Conservation (phyloP, 441 rosid species). For the Biscutella auriculata region DNA sequence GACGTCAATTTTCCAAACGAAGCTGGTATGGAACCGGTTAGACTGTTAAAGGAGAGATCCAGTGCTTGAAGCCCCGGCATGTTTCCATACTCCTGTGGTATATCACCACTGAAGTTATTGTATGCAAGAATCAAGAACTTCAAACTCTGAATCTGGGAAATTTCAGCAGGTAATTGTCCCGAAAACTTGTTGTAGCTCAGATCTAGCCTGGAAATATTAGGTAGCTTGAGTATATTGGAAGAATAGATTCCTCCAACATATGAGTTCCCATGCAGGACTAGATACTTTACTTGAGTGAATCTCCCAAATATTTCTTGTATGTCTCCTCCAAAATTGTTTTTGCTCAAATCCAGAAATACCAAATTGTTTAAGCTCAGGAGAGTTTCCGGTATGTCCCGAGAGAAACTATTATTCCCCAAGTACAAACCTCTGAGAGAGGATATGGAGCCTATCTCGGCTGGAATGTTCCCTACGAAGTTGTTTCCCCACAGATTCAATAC, state of each 20-base stretch:
- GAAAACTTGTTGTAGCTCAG: conserved; percentile 63
- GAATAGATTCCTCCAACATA: conserved; percentile 47
- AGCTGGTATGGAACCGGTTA: conserved; percentile 53
- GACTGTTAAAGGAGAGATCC: conserved; percentile 68
- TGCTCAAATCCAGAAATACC: conserved; percentile 61
- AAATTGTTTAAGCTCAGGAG: conserved; percentile 42
- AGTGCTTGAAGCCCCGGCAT: conserved; percentile 50
- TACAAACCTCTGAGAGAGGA: conserved; percentile 43
- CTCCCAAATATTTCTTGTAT: conserved; percentile 58
- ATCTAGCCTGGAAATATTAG: conserved; percentile 46
- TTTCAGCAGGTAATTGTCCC: conserved; percentile 48
- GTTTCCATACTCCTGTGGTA: conserved; percentile 64
- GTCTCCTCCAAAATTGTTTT: conserved; percentile 46
- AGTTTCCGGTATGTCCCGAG: conserved; percentile 46
- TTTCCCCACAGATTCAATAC: conserved; percentile 56
- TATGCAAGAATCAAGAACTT: conserved; percentile 49
- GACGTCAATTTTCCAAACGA: conserved; percentile 58
- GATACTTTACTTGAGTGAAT: conserved; percentile 46
- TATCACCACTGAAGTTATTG: conserved; percentile 49
- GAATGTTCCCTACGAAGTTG: conserved; percentile 44
- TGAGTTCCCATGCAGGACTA: conserved; percentile 43
- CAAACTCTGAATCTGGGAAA: conserved; percentile 40
- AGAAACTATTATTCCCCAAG: conserved; percentile 60
- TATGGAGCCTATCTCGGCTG: conserved; percentile 49
- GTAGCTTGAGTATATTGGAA: conserved; percentile 55